Base-by-base conservation (phyloP, 2,329 filamentous ascomycete genomes). In the Thelonectria olida region DNA sequence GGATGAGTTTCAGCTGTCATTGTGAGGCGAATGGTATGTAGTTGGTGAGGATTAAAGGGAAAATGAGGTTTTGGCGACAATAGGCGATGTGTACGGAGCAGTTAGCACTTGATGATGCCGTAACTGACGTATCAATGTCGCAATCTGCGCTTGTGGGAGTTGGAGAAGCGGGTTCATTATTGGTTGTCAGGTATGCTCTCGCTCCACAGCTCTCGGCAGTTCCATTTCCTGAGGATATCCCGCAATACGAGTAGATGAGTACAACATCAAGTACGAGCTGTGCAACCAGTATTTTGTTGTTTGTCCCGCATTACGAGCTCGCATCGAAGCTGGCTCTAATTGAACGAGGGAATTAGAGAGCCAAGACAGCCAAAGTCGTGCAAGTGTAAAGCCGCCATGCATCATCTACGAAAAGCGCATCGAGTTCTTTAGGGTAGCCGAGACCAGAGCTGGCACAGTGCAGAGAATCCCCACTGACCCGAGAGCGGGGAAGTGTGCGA, bases 1-100 rank as follows among this genome's bases (percentile, higher is more conserved):
- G 81, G 61, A 77, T 76, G 36, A 70, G 76, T 47, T 56, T 74
- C 48, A 66, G 75, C 50, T 62, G 70, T 50, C 74, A 76, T 76
- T 28, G 42, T 70, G 20, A 4, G 6, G 13, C n/a, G n/a, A n/a
- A n/a, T n/a, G n/a, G n/a, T n/a, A 22, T 15, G 17, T 38, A 7
- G 28, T n/a, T 22, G n/a, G 5, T 28, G 22, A n/a, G 10, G 39
- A 10, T 4, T 42, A 8, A 20, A 22, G 17, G 17, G n/a, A 17
- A 20, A 42, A 20, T 42, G 20, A 52, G 34, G 20, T 15, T 12
- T 27, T 27, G 25, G 20, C 10, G 48, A n/a, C 10, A 42, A 45
- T 45, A 10, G 31, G n/a, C 28, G 19, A 13, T 22, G 39, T 22
- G 19, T 22, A 54, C 25, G 41, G 15, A 34, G 27, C 41, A 20